phyloP scores from a whole-genome alignment of 352 stramenopile genomes.

The Phytophthora brassicae region DNA sequence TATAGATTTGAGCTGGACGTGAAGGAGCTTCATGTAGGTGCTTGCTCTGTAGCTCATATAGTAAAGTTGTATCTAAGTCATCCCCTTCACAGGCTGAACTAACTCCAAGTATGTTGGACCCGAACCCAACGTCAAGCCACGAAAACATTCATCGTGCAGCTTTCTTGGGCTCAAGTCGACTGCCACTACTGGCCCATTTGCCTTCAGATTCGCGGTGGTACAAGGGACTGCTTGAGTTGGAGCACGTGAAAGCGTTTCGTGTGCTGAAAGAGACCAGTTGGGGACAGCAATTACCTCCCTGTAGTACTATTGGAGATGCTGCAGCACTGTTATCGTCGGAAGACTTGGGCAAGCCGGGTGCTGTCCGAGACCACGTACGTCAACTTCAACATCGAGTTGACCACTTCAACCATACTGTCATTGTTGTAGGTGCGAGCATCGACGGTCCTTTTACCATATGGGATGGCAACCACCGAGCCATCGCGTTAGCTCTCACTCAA shows the following conservation, averaged over 20 bases:
- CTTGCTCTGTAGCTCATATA: not conserved
- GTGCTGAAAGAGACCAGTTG: constrained; percentile 39
- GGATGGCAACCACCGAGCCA: constrained; percentile 41
- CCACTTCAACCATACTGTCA: constrained; percentile 33
- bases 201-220: constrained; percentile 33
- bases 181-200: constrained; percentile 36
- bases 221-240: constrained; percentile 22
- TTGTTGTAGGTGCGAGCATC: constrained; percentile 25
- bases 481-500: constrained; percentile 24
- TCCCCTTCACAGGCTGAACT: constrained; percentile 25
- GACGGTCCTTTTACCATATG: constrained; percentile 39
- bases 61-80: not conserved
- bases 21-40: constrained; percentile 32
- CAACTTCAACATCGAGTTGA: constrained; percentile 30
- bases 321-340: constrained; percentile 10
- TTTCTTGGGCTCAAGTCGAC: constrained; percentile 29
- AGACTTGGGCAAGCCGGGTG: not conserved
- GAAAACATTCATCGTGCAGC: constrained; percentile 35
- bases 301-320: constrained; percentile 28
- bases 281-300: constrained; percentile 25
- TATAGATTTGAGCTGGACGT: constrained; percentile 36
- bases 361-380: constrained; percentile 21
- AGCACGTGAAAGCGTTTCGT: constrained; percentile 21
- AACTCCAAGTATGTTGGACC: constrained; percentile 23
- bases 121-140: constrained; percentile 16